A percentile compares a stretch with the other conserved stretches of the same genome.
Evolutionary conservation across 208 protist species (phyloP).

Genomic region (Entamoeba moshkovskii): DNA sequence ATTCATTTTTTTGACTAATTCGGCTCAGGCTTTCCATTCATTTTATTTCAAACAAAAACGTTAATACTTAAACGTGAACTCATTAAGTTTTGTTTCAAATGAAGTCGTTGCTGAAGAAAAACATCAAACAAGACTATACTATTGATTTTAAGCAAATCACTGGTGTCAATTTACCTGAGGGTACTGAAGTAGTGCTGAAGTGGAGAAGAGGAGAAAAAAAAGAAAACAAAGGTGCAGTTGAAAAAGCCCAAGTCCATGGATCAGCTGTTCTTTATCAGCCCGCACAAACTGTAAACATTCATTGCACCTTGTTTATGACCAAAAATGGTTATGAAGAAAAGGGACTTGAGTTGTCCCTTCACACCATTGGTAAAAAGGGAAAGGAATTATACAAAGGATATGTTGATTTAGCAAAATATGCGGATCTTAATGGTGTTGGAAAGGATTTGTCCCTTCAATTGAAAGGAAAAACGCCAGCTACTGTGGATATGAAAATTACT

Average conservation of each 20-base stretch:
- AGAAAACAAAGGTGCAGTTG: not conserved
- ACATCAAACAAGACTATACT: not conserved
- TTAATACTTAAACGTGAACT: not conserved
- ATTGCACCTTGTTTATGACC: not conserved
- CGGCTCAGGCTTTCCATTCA: too few relatives aligned
- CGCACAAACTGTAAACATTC: not conserved
- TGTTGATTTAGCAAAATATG: not conserved
- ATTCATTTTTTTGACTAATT: too few relatives aligned
- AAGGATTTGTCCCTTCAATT: not conserved
- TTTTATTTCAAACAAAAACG: too few relatives aligned
- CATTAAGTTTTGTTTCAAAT: not conserved
- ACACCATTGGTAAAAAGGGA: not conserved
- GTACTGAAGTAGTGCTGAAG: not conserved
- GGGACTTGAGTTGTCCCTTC: not conserved
- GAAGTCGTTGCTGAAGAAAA: not conserved
- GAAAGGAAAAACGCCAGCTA: not conserved
- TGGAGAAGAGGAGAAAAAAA: not conserved
- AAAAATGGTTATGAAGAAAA: not conserved
- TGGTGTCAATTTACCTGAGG: not conserved
- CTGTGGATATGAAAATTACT: not conserved
- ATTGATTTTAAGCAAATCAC: not conserved
- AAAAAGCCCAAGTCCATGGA: not conserved
- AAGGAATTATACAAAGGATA: not conserved
- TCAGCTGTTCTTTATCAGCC: not conserved
- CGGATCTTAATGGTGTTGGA: not conserved